phyloP scores from a whole-genome alignment of 2,329 filamentous ascomycete species.

The Coniochaeta sp. region DNA sequence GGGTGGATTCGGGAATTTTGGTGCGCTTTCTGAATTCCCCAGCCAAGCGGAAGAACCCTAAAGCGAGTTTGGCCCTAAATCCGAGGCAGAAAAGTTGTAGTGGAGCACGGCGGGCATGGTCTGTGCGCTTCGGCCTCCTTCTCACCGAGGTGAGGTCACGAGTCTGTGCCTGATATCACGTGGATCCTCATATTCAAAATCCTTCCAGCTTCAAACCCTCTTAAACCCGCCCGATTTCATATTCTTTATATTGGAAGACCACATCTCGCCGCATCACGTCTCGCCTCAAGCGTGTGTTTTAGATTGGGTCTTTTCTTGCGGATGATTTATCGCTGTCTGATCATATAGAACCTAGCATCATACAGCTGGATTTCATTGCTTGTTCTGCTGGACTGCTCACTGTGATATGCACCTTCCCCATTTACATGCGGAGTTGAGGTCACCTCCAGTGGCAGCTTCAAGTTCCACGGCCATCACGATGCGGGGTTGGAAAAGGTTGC shows the following conservation, averaged over 20 bases:
- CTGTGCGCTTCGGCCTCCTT: neutral
- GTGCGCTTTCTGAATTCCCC: neutral
- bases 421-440: neutral
- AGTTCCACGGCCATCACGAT: neutral
- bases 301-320: neutral
- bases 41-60: constrained; percentile 3
- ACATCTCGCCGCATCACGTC: too few relatives aligned
- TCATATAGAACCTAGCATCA: neutral
- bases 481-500: neutral
- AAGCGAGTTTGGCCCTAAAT: neutral
- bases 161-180: neutral
- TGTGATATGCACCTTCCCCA: neutral
- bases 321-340: neutral
- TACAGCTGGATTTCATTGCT: neutral
- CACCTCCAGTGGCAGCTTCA: neutral
- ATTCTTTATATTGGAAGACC: too few relatives aligned
- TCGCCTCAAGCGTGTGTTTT: too few relatives aligned
- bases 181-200: neutral
- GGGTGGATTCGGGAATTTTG: constrained; percentile 3
- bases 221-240: too few relatives aligned
- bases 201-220: too few relatives aligned
- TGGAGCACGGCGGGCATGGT: neutral
- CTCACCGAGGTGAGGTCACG: neutral
- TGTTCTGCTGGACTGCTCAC: neutral
- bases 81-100: neutral